Evolutionary conservation across 1,284 basidiomycete species (phyloP).

Genomic region (Wallemia mellicola): DNA sequence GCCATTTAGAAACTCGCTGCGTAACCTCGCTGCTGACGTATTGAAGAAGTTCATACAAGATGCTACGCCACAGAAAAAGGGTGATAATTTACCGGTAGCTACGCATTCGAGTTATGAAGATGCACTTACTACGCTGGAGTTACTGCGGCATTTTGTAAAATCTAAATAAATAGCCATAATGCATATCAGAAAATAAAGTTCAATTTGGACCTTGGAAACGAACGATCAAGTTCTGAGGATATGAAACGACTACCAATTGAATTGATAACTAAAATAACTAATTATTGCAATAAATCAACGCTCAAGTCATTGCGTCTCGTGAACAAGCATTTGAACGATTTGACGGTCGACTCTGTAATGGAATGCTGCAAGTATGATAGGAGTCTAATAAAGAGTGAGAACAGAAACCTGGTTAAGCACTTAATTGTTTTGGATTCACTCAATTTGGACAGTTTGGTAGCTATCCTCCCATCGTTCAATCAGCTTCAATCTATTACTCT

Average conservation of each 20-base stretch:
- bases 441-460: background rate
- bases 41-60: slow-evolving; percentile 44
- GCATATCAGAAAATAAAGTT: too few relatives aligned
- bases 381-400: background rate
- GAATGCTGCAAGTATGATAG: background rate
- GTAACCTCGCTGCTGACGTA: slow-evolving; percentile 50
- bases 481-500: background rate
- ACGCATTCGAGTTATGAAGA: slow-evolving; percentile 67
- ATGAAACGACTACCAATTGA: background rate
- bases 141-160: background rate
- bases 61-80: slow-evolving; percentile 9
- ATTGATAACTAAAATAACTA: background rate
- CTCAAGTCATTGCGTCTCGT: background rate
- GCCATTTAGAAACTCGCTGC: slow-evolving; percentile 44
- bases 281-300: background rate
- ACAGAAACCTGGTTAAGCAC: background rate
- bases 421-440: background rate
- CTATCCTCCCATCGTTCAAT: background rate
- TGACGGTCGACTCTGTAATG: background rate
- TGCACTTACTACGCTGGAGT: slow-evolving; percentile 16
- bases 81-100: slow-evolving; percentile 24
- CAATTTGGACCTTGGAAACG: too few relatives aligned
- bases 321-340: background rate
- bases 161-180: too few relatives aligned
- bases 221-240: background rate